A percentile compares a stretch with the other conserved stretches of the same genome.
These are phyloP conservation scores for Russula brevipes DNA, from an alignment of 768 basidiomycete genomes.

Conservation along the genomic window DNA sequence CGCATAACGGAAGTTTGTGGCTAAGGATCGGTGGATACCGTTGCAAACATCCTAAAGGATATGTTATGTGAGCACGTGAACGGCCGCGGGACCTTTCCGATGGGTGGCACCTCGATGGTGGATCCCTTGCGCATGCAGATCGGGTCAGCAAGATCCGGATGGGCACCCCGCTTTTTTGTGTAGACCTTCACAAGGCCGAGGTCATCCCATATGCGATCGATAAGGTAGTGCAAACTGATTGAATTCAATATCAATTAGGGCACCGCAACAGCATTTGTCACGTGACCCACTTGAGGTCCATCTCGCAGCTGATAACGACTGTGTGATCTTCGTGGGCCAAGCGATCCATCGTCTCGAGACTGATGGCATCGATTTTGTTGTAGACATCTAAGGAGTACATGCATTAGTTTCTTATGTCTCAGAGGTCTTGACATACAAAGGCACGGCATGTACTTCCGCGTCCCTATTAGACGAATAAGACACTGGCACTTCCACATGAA, in stretches of 20 bases:
- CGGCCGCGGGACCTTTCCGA: not conserved
- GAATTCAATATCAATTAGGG: not conserved
- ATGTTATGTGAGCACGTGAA: not conserved
- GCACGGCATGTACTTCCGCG: slow-evolving; percentile 92
- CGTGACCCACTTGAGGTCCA: slow-evolving; percentile 72
- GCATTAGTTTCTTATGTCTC: not conserved
- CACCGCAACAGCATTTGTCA: not conserved
- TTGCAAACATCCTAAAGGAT: slow-evolving; percentile 72
- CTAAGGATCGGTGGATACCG: slow-evolving; percentile 86
- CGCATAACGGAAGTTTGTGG: slow-evolving; percentile 88
- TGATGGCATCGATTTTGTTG: slow-evolving; percentile 93
- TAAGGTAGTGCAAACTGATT: slow-evolving; percentile 61
- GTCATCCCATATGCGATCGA: slow-evolving; percentile 75
- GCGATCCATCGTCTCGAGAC: slow-evolving; percentile 76
- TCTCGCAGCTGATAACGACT: slow-evolving; percentile 95
- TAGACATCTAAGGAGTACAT: slow-evolving; percentile 61
- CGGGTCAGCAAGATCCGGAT: slow-evolving; percentile 88
- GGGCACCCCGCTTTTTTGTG: slow-evolving; percentile 94
- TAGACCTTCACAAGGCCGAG: slow-evolving; percentile 86
- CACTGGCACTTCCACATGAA: not conserved
- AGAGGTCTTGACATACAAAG: slow-evolving; percentile 52
- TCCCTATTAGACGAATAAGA: slow-evolving; percentile 44
- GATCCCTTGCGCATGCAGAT: slow-evolving; percentile 88
- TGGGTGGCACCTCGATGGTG: slow-evolving; percentile 68
- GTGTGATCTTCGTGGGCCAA: slow-evolving; percentile 76